These are phyloP conservation scores for Hymenoscyphus infarciens DNA, from an alignment of 2,329 filamentous ascomycete species.

Conservation along the genomic window DNA sequence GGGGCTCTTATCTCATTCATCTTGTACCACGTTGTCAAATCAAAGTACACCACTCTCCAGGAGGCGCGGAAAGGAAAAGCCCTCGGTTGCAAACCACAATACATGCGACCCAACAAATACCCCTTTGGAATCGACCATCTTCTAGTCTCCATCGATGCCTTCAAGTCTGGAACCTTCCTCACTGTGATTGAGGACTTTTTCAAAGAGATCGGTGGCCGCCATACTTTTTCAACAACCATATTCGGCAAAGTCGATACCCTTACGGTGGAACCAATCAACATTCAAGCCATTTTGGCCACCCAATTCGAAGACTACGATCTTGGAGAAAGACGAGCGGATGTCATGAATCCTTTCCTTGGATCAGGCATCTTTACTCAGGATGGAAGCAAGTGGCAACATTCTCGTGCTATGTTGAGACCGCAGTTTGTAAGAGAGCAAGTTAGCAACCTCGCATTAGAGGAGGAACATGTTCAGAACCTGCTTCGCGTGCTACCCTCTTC, in stretches of 20 bases:
- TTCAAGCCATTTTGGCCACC: constrained; percentile 52
- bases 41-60: not conserved
- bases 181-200: constrained; percentile 6
- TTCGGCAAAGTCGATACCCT: constrained; percentile 15
- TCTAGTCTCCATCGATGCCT: not conserved
- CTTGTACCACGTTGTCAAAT: not conserved
- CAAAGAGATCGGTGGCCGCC: constrained; percentile 20
- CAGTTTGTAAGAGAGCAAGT: constrained; percentile 53
- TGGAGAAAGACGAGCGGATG: constrained; percentile 51
- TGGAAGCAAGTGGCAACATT: constrained; percentile 32
- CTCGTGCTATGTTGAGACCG: constrained; percentile 48
- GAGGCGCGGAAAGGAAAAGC: constrained; percentile 21
- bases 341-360: constrained; percentile 25
- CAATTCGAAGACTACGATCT: constrained; percentile 50
- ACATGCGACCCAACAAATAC: constrained; percentile 21
- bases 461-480: constrained; percentile 7
- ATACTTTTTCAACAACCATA: constrained; percentile 23
- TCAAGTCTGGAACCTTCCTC: not conserved
- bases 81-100: constrained; percentile 21
- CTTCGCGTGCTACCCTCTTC: not conserved
- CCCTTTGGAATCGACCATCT: constrained; percentile 21
- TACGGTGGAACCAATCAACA: constrained; percentile 38
- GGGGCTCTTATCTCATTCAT: not conserved
- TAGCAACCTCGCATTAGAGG: constrained; percentile 51
- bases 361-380: constrained; percentile 35